Conservation (phyloP, 176 grass and related monocot species). For the Eragrostis curvula region DNA sequence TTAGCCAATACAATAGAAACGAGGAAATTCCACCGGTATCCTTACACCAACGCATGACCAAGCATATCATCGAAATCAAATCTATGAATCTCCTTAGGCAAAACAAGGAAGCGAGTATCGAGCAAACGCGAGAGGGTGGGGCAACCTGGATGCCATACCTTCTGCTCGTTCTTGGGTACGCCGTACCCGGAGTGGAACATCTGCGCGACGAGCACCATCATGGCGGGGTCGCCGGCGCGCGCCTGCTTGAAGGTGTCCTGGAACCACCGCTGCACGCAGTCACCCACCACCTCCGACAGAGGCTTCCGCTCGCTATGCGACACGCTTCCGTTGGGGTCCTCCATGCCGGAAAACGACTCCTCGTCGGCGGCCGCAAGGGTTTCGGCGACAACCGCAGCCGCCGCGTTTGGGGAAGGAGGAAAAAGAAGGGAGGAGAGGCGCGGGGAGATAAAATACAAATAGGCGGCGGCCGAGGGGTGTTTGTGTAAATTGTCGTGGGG, state of each 20-base stretch:
- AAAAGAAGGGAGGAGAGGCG: background rate
- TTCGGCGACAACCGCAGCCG: constrained; percentile 3
- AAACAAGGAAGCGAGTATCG: background rate
- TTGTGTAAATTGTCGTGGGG: constrained; percentile 27
- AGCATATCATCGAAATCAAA: background rate
- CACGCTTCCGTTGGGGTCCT: constrained; percentile 24
- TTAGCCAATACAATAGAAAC: background rate
- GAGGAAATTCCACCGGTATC: background rate
- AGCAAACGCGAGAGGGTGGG: background rate
- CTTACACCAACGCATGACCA: background rate
- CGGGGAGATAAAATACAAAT: constrained; percentile 36
- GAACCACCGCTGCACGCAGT: constrained; percentile 89
- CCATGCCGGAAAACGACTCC: constrained; percentile 28
- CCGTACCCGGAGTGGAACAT: constrained; percentile 86
- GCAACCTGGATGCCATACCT: constrained; percentile 27
- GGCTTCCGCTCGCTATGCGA: constrained; percentile 45
- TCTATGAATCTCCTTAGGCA: background rate
- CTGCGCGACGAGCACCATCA: constrained; percentile 89
- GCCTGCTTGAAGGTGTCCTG: constrained; percentile 83
- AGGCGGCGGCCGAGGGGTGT: background rate
- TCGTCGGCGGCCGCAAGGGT: background rate
- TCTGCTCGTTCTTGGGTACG: constrained; percentile 68
- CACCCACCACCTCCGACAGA: constrained; percentile 70
- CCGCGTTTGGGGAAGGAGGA: background rate
- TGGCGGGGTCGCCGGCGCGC: constrained; percentile 56